phyloP scores from a whole-genome alignment of 2,329 filamentous ascomycete genomes.

The Claviceps sorghi region DNA sequence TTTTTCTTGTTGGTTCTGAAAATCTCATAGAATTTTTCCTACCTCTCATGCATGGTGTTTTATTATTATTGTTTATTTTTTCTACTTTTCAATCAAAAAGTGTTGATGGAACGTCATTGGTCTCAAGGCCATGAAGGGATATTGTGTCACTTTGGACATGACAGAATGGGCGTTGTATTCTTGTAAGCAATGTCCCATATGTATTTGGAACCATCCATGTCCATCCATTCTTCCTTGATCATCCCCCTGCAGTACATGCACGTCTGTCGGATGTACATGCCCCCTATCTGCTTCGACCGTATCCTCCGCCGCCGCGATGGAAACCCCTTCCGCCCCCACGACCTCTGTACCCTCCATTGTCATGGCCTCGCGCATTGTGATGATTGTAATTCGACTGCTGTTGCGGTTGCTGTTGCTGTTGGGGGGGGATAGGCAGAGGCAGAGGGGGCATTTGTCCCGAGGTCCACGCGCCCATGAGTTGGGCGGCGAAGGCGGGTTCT shows the following conservation, averaged over 20 bases:
- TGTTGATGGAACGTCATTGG: background rate
- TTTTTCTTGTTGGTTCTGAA: background rate
- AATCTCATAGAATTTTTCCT: slow-evolving; percentile 5
- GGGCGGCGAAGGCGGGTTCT: slow-evolving; percentile 14
- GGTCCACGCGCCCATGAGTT: slow-evolving; percentile 16
- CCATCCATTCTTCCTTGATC: background rate
- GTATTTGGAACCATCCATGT: background rate
- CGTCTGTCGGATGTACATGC: background rate
- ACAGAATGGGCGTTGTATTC: background rate
- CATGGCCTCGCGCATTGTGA: slow-evolving; percentile 14
- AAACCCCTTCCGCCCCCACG: slow-evolving; percentile 10
- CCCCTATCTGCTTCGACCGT: background rate
- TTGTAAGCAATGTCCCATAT: background rate
- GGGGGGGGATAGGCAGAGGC: slow-evolving; percentile 6
- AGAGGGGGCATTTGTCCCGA: slow-evolving; percentile 10
- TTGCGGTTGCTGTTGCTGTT: background rate
- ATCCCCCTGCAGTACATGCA: background rate
- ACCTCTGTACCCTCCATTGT: slow-evolving; percentile 15
- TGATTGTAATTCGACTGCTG: slow-evolving; percentile 1
- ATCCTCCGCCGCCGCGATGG: slow-evolving; percentile 1
- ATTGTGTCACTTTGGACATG: background rate
- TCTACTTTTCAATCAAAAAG: background rate
- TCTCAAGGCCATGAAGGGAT: background rate
- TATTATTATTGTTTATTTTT: background rate
- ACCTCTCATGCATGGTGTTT: background rate